Percentiles rank a stretch among this genome's conserved stretches.
These are phyloP conservation scores for Gymnopilus dilepis DNA, from an alignment of 768 basidiomycete genomes.

Conservation along the genomic window DNA sequence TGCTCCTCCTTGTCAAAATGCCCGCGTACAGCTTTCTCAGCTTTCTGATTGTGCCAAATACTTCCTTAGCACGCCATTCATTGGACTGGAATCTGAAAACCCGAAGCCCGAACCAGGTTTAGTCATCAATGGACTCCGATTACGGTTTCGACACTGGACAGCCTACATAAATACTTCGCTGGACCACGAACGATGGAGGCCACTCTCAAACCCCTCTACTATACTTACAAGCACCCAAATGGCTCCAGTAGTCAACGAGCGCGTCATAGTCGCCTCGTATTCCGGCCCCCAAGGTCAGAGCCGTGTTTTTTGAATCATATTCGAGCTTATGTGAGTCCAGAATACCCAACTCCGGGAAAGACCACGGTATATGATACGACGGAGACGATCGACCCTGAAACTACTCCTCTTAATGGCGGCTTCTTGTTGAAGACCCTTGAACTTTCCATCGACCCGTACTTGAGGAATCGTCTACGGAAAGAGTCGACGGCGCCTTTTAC, in stretches of 20 bases:
- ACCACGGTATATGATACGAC: conserved; percentile 50
- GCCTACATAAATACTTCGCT: too few relatives aligned
- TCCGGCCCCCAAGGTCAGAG: conserved; percentile 27
- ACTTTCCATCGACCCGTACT: conserved; percentile 49
- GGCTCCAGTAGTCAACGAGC: conserved; percentile 38
- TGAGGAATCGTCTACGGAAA: conserved; percentile 44
- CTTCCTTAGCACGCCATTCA: too few relatives aligned
- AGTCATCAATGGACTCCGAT: too few relatives aligned
- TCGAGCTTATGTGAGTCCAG: conserved; percentile 20
- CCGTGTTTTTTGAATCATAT: conserved; percentile 52
- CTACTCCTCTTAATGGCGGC: conserved; percentile 48
- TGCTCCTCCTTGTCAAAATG: too few relatives aligned
- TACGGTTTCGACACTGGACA: too few relatives aligned
- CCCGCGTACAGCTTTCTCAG: too few relatives aligned
- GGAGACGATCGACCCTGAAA: conserved; percentile 55
- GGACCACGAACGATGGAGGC: too few relatives aligned
- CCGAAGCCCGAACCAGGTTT: too few relatives aligned
- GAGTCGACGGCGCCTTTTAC: conserved; percentile 34
- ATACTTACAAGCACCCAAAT: conserved; percentile 15
- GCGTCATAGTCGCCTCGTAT: conserved; percentile 40
- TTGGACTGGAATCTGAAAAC: too few relatives aligned
- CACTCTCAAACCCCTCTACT: too few relatives aligned
- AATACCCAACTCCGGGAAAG: conserved; percentile 49
- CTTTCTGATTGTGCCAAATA: too few relatives aligned
- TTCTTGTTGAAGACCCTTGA: conserved; percentile 56